A percentile compares a stretch with the other conserved stretches of the same genome.
Conservation (phyloP, 2,329 filamentous ascomycete genomes). For the Botryotinia calthae region DNA sequence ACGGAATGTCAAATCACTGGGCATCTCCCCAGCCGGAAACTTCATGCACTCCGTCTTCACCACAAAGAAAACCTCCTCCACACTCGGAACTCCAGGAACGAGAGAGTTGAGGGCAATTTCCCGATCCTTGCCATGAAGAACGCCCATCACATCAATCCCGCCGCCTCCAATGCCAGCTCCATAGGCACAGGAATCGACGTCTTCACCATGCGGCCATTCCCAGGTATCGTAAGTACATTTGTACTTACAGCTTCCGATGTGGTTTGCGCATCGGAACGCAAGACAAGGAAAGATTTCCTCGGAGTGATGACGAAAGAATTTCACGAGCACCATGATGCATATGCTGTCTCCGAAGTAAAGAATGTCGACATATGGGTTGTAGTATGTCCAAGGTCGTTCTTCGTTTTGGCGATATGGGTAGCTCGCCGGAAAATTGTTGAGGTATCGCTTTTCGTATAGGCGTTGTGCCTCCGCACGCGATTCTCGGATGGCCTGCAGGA, state of each 20-base stretch:
- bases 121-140: not conserved
- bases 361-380: not conserved
- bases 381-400: not conserved
- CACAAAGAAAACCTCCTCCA: not conserved
- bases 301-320: not conserved
- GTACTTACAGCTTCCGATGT: not conserved
- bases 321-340: not conserved
- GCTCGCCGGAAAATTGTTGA: not conserved
- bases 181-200: accelerated
- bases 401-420: not conserved
- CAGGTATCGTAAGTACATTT: not conserved
- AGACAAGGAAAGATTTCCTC: not conserved
- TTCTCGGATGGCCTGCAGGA: not conserved
- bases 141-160: not conserved
- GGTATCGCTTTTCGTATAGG: not conserved
- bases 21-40: not conserved
- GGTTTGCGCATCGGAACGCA: not conserved
- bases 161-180: not conserved
- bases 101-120: not conserved
- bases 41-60: slow-evolving; percentile 5
- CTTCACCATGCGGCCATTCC: not conserved
- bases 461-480: not conserved
- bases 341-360: not conserved
- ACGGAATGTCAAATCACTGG: not conserved
- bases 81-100: not conserved